These are phyloP conservation scores for Claviceps sp. DNA, from an alignment of 2,329 filamentous ascomycete species.

Conservation along the genomic window DNA sequence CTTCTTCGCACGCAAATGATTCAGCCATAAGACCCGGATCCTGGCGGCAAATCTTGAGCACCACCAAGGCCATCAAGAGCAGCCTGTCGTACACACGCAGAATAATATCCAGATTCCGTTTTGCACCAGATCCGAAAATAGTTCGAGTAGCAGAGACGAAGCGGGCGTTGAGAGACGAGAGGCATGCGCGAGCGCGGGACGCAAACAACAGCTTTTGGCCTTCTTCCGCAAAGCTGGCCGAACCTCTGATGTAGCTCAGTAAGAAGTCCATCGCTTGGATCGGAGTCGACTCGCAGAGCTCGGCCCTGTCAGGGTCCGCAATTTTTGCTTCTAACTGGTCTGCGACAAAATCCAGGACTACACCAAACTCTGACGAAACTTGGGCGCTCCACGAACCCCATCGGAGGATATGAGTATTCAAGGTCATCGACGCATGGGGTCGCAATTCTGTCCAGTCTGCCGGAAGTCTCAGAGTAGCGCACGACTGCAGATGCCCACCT, in stretches of 20 bases:
- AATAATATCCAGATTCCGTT: slow-evolving; percentile 5
- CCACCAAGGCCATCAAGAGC: slow-evolving; percentile 20
- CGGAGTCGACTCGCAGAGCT: slow-evolving; percentile 7
- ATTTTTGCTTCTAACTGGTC: slow-evolving; percentile 26
- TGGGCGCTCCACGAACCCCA: slow-evolving; percentile 46
- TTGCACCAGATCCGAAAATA: not conserved
- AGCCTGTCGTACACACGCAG: slow-evolving; percentile 18
- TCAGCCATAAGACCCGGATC: slow-evolving; percentile 18
- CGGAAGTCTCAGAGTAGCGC: slow-evolving; percentile 17
- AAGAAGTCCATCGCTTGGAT: slow-evolving; percentile 29
- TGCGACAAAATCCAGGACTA: slow-evolving; percentile 44
- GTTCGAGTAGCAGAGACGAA: slow-evolving; percentile 9
- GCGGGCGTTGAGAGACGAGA: slow-evolving; percentile 26
- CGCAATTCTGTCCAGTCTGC: slow-evolving; percentile 12
- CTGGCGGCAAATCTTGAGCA: slow-evolving; percentile 30
- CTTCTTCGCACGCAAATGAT: slow-evolving; percentile 32
- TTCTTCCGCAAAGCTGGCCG: slow-evolving; percentile 25
- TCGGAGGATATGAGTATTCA: slow-evolving; percentile 34
- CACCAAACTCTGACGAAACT: slow-evolving; percentile 47
- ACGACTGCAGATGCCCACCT: slow-evolving; percentile 26
- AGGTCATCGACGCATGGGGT: slow-evolving; percentile 25
- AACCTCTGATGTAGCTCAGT: slow-evolving; percentile 31
- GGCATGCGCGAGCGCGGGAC: slow-evolving; percentile 28
- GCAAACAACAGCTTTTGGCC: slow-evolving; percentile 27
- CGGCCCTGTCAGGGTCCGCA: not conserved